Evolutionary conservation across 345 rosid genomes (phyloP).

Genomic region (Gossypium arboreum): DNA sequence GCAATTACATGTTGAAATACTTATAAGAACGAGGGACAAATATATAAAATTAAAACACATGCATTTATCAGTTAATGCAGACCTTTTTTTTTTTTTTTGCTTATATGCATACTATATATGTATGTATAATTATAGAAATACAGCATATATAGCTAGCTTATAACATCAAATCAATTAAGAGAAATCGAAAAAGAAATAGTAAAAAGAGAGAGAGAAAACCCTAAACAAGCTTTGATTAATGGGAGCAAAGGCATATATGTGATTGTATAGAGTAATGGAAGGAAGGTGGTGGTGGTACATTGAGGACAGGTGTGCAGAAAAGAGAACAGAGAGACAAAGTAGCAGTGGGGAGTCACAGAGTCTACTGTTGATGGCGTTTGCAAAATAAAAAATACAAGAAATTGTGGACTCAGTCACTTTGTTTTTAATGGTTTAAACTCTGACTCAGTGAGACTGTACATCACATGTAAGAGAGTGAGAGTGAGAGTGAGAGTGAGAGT

Average conservation of each 20-base stretch:
- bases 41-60: too few relatives aligned
- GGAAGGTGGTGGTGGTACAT: background rate
- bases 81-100: too few relatives aligned
- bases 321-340: constrained; percentile 23
- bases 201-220: background rate
- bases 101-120: too few relatives aligned
- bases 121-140: background rate
- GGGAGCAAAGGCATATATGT: background rate
- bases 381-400: background rate
- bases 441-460: background rate
- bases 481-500: constrained; percentile 8
- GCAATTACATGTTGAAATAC: too few relatives aligned
- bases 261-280: background rate
- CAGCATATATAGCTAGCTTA: background rate
- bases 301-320: constrained; percentile 24
- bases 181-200: background rate
- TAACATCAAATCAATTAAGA: background rate
- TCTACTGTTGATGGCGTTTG: constrained; percentile 30
- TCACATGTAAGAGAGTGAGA: constrained; percentile 11
- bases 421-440: background rate
- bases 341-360: constrained; percentile 39
- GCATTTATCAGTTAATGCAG: too few relatives aligned
- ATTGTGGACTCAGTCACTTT: constrained; percentile 4
- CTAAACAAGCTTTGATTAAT: background rate
- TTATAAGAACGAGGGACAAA: too few relatives aligned